Conservation (phyloP, 805 yeast genomes). For the Kodamaea hsintzibuensis region DNA sequence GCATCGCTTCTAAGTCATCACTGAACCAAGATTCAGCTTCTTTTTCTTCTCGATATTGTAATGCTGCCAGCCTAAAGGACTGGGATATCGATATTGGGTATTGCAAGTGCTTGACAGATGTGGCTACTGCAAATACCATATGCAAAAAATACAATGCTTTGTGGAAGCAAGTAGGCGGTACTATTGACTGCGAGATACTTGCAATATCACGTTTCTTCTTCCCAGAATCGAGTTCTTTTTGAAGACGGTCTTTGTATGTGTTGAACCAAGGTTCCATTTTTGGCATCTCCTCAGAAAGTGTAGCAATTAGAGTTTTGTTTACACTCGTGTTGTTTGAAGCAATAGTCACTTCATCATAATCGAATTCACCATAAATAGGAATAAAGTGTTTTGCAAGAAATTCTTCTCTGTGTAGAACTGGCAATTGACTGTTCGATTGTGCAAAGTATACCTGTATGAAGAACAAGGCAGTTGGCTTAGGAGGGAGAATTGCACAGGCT, state of each 20-base stretch:
- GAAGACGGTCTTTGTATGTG: constrained; percentile 37
- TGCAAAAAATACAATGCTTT: constrained; percentile 69
- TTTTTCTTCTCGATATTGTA: constrained; percentile 56
- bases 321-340: constrained; percentile 59
- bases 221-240: constrained; percentile 5
- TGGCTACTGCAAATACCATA: constrained; percentile 77
- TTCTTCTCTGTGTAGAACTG: constrained; percentile 78
- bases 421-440: constrained; percentile 80
- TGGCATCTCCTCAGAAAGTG: background rate
- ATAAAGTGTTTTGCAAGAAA: constrained; percentile 66
- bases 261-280: constrained; percentile 39
- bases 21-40: constrained; percentile 41
- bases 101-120: constrained; percentile 69
- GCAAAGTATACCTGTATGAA: constrained; percentile 68
- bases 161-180: constrained; percentile 49
- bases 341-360: constrained; percentile 49
- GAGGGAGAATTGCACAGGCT: constrained; percentile 55
- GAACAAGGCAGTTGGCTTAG: constrained; percentile 67
- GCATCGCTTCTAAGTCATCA: constrained; percentile 70
- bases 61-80: constrained; percentile 67
- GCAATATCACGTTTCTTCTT: constrained; percentile 10
- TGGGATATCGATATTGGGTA: constrained; percentile 67
- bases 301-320: constrained; percentile 19
- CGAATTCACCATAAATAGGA: constrained; percentile 75
- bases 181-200: constrained; percentile 35